phyloP scores from a whole-genome alignment of 2,329 filamentous ascomycete genomes.

The Monosporascus sp. region DNA sequence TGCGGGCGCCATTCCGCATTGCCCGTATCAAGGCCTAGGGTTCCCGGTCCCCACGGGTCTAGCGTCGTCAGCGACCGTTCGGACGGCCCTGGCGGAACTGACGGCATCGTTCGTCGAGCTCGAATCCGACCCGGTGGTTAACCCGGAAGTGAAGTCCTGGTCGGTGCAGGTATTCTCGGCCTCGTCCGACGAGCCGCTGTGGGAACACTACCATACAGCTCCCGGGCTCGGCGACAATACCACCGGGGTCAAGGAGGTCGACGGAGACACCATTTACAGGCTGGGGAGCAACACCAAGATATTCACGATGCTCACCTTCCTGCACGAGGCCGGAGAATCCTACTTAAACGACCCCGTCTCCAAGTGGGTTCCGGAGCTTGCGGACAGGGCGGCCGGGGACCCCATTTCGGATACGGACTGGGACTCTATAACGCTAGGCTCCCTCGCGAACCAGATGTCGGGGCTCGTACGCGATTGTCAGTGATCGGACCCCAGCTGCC shows the following conservation, averaged over 20 bases:
- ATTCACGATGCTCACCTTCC: slow-evolving; percentile 26
- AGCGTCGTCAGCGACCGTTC: slow-evolving; percentile 21
- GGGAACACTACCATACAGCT: slow-evolving; percentile 26
- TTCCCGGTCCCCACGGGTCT: slow-evolving; percentile 29
- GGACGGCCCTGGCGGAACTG: slow-evolving; percentile 24
- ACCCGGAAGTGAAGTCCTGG: slow-evolving; percentile 30
- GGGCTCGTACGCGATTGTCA: slow-evolving; percentile 27
- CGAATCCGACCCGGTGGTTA: slow-evolving; percentile 18
- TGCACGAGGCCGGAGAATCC: slow-evolving; percentile 21
- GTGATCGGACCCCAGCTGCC: background rate
- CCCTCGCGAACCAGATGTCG: slow-evolving; percentile 25
- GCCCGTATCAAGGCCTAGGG: slow-evolving; percentile 28
- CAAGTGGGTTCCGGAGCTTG: slow-evolving; percentile 22
- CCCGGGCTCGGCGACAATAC: slow-evolving; percentile 10
- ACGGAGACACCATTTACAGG: slow-evolving; percentile 24
- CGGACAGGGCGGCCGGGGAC: slow-evolving; percentile 16
- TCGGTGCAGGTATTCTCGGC: slow-evolving; percentile 28
- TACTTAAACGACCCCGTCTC: slow-evolving; percentile 26
- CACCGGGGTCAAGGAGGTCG: slow-evolving; percentile 16
- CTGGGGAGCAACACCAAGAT: slow-evolving; percentile 28
- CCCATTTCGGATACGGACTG: slow-evolving; percentile 19
- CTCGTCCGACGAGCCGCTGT: slow-evolving; percentile 14
- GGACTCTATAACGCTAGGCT: slow-evolving; percentile 21
- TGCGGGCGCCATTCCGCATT: slow-evolving; percentile 22
- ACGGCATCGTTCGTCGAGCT: slow-evolving; percentile 24